These are phyloP conservation scores for Laburnicola sp. DNA, from an alignment of 2,329 filamentous ascomycete species.

Conservation along the genomic window DNA sequence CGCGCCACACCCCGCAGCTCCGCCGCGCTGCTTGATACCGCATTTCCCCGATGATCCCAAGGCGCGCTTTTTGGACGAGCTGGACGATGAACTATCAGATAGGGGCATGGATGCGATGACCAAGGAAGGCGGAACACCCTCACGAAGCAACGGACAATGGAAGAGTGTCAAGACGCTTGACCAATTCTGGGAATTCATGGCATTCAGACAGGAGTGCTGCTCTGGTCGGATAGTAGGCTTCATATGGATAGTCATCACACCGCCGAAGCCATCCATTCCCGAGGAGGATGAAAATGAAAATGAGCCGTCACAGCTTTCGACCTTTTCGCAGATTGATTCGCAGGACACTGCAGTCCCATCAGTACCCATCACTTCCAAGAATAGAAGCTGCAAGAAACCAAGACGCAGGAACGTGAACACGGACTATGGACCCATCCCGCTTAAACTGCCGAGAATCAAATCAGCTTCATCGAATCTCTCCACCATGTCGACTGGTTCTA, in stretches of 20 bases:
- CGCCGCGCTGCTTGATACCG: constrained; percentile 82
- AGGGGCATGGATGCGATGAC: constrained; percentile 44
- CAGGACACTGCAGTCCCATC: constrained; percentile 16
- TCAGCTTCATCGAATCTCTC: constrained; percentile 46
- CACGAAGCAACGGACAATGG: constrained; percentile 70
- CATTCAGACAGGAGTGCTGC: constrained; percentile 92
- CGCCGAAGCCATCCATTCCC: constrained; percentile 51
- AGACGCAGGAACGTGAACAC: constrained; percentile 29
- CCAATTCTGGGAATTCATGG: constrained; percentile 99
- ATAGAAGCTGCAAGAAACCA: constrained; percentile 12
- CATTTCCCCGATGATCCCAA: constrained; percentile 96
- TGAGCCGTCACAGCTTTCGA: constrained; percentile 28
- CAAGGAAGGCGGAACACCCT: constrained; percentile 46
- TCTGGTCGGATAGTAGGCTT: constrained; percentile 91
- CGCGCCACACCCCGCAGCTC: constrained; percentile 67
- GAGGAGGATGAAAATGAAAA: constrained; percentile 39
- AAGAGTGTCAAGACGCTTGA: constrained; percentile 79
- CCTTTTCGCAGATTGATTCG: constrained; percentile 21
- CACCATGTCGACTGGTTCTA: constrained; percentile 54
- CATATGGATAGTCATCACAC: constrained; percentile 83
- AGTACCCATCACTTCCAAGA: constrained; percentile 13
- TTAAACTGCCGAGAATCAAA: constrained; percentile 68
- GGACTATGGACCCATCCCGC: constrained; percentile 61
- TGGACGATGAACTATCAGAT: constrained; percentile 78
- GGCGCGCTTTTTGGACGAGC: constrained; percentile 80